phyloP scores from a whole-genome alignment of 2,329 filamentous ascomycete genomes.

The Lasiodiplodia sp. region DNA sequence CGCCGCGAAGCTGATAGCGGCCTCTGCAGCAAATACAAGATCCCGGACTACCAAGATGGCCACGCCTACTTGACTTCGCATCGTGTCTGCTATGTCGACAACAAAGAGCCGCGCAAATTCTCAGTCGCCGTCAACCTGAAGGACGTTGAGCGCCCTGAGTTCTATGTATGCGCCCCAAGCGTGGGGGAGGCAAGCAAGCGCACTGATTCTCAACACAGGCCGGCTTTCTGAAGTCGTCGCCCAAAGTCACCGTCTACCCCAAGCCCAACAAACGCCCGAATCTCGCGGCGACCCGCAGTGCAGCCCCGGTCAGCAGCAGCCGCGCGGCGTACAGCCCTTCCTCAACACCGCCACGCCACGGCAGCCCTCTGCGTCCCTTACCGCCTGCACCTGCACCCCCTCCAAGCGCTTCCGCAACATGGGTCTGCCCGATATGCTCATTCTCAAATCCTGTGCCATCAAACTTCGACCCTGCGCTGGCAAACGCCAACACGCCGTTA shows the following conservation, averaged over 20 bases:
- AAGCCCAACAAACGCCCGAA: conserved; percentile 74
- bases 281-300: conserved; percentile 50
- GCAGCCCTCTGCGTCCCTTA: conserved; percentile 44
- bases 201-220: conserved; percentile 59
- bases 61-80: conserved; percentile 97
- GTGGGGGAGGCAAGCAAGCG: background rate
- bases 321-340: conserved; percentile 40
- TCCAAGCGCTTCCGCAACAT: conserved; percentile 65
- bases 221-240: conserved; percentile 91
- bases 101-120: conserved; percentile 81
- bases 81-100: conserved; percentile 93
- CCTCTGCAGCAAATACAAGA: conserved; percentile 82
- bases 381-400: conserved; percentile 56
- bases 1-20: conserved; percentile 30
- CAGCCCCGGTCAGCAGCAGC: conserved; percentile 40
- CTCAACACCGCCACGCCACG: conserved; percentile 45
- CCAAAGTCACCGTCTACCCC: conserved; percentile 88
- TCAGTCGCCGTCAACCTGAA: conserved; percentile 88
- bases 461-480: conserved; percentile 87
- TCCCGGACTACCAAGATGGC: conserved; percentile 91
- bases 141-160: conserved; percentile 88
- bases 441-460: conserved; percentile 92
- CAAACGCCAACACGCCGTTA: conserved; percentile 78
- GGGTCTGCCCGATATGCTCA: conserved; percentile 95
- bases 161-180: conserved; percentile 68